These are phyloP conservation scores for Apophysomyces trapeziformis DNA, from an alignment of 371 early-diverging fungal genomes.

Conservation along the genomic window DNA sequence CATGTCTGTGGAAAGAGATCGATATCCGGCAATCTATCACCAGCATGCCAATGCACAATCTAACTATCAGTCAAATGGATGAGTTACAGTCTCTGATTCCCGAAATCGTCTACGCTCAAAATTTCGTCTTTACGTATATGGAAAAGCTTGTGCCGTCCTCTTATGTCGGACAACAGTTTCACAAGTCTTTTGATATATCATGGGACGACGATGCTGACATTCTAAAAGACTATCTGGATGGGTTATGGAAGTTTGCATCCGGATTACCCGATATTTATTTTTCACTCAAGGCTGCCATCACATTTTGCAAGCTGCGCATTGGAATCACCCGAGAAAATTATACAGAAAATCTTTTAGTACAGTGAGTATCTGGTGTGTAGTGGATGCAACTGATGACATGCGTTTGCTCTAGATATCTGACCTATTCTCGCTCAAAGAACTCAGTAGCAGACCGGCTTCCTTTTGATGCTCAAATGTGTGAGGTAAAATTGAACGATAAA, in stretches of 20 bases:
- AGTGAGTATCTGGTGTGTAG: constrained; percentile 16
- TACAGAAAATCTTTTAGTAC: constrained; percentile 21
- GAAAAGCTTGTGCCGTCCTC: constrained; percentile 26
- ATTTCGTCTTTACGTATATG: constrained; percentile 24
- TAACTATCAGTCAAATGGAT: constrained; percentile 28
- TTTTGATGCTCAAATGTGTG: too few species aligned
- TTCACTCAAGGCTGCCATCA: constrained; percentile 23
- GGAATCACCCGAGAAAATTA: constrained; percentile 28
- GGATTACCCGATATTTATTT: constrained; percentile 24
- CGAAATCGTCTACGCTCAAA: constrained; percentile 11
- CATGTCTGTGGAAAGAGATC: constrained; percentile 13
- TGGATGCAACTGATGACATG: background rate
- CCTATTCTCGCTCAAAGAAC: background rate
- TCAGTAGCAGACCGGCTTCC: too few species aligned
- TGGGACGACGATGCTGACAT: constrained; percentile 35
- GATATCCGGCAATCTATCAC: background rate
- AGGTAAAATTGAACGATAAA: too few species aligned
- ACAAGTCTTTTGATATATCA: background rate
- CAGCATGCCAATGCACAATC: constrained; percentile 10
- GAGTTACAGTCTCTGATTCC: constrained; percentile 16
- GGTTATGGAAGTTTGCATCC: constrained; percentile 22
- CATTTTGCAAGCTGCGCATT: constrained; percentile 28
- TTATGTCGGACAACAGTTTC: constrained; percentile 2
- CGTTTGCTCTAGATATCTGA: background rate
- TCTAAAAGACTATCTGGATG: constrained; percentile 23